Evolutionary conservation across 371 early-diverging fungal species (phyloP), one percentile per base, ranked within the genome.

Genomic region (Mortierella sp.): DNA sequence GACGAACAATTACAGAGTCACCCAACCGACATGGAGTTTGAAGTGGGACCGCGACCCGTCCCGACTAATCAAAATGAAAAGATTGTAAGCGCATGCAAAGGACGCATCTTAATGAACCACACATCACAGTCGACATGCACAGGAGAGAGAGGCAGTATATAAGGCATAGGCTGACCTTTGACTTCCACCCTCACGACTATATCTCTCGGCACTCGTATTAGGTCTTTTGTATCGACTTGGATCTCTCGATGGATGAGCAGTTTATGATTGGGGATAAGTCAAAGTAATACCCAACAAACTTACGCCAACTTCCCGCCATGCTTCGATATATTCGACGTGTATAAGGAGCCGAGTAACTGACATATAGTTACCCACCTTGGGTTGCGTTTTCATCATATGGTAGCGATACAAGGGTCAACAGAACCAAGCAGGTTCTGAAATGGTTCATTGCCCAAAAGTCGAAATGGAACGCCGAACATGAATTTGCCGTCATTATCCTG

Each of bases 391-490:
- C 50, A 14, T 6, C 19, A 2, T n/a, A n/a, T 26, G 28, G 16
- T 68, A 86, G 82, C 34, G 82, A 80, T 48, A 77, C 82, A 73
- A 82, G 86, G 45, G 80, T 86, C 28, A 86, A 77, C 70, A 77
- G 82, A 73, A 87, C 88, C 60, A 90, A 88, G 80, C 76, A 78
- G 70, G 76, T 91, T 10, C 28, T 91, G 70, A 90, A 89, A 76
- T 89, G 90, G 75, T 91, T 89, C 74, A 82, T 90, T n/a, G 75
- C 77, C 26, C 84, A 83, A 52, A 91, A 91, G 82, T 79, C 80
- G 26, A 47, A 45, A 26, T 80, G 88, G 84, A 85, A 84, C 60
- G 28, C 70, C 13, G 34, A 45, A 1, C 88, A 90, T 26, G 79
- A 90, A 77, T 88, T 84, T 84, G 91, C 88, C 4, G 28, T 90